Conservation (phyloP, 1,284 basidiomycete species). For the Cystobasidium sp. region DNA sequence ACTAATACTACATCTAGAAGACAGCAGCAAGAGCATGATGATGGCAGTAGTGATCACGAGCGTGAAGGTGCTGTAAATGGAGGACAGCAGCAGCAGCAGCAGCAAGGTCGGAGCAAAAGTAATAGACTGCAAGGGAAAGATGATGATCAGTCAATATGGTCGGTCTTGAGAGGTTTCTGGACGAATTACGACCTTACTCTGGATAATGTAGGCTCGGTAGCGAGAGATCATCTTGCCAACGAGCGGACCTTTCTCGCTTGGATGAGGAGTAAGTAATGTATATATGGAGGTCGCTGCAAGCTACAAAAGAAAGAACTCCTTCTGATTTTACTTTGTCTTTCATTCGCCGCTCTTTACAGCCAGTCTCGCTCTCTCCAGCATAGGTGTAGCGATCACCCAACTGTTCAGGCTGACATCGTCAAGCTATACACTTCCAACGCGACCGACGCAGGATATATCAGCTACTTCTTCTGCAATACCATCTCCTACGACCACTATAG, state of each 20-base stretch:
- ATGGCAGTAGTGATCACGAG: neutral
- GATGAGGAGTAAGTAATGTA: constrained; percentile 33
- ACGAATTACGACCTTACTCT: constrained; percentile 29
- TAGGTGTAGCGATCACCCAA: constrained; percentile 44
- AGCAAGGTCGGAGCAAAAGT: neutral
- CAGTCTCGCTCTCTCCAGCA: constrained; percentile 19
- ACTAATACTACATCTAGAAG: neutral
- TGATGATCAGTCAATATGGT: neutral
- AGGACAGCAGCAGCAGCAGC: neutral
- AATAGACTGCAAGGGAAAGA: neutral
- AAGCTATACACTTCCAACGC: constrained; percentile 18
- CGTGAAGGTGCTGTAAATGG: neutral
- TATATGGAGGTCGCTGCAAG: no score
- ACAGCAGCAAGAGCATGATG: neutral
- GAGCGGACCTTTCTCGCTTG: constrained; percentile 42
- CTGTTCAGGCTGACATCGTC: constrained; percentile 44
- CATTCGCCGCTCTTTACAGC: neutral
- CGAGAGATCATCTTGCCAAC: constrained; percentile 37
- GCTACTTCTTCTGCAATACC: neutral
- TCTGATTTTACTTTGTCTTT: no score
- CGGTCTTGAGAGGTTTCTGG: constrained; percentile 3
- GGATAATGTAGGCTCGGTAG: constrained; percentile 40
- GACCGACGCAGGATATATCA: neutral
- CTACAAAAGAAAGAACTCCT: no score
- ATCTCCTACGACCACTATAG: neutral